Evolutionary conservation across 78 protist genomes (phyloP).

Genomic region (Anaeramoeba flamelloides): DNA sequence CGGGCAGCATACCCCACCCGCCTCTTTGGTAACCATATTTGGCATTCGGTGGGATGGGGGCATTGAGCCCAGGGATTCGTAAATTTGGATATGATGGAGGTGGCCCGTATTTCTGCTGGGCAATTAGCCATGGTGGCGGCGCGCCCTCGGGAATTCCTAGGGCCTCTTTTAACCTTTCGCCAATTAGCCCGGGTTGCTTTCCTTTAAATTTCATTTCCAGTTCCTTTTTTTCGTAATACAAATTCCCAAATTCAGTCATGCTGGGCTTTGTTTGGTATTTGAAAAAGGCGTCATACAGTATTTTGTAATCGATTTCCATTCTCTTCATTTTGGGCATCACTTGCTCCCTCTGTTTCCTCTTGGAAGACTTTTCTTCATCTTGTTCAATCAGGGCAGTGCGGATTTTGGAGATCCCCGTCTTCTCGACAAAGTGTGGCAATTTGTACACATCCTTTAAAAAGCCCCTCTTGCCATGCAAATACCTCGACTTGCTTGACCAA

Average conservation of each 20-base stretch:
- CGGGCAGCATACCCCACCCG: conserved; percentile 88
- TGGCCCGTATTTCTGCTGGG: conserved; percentile 79
- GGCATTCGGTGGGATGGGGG: conserved; percentile 94
- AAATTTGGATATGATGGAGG: conserved; percentile 93
- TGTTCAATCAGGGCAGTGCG: conserved; percentile 50
- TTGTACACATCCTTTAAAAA: conserved; percentile 63
- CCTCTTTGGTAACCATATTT: conserved; percentile 42
- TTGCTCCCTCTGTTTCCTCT: conserved; percentile 37
- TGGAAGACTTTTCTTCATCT: conserved; percentile 30
- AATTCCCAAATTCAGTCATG: too few species aligned
- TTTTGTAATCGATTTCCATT: conserved; percentile 78
- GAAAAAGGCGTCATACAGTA: conserved; percentile 89
- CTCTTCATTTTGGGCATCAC: conserved; percentile 53
- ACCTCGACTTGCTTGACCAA: conserved; percentile 85
- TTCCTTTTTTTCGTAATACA: conserved; percentile 80
- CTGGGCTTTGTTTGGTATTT: conserved; percentile 64
- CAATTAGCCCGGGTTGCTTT: conserved; percentile 16
- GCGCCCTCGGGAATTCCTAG: conserved; percentile 30
- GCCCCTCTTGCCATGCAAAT: conserved; percentile 83
- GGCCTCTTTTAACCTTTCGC: conserved; percentile 21
- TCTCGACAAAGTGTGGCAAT: conserved; percentile 77
- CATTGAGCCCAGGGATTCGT: conserved; percentile 85
- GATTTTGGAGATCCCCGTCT: conserved; percentile 82
- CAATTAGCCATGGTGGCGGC: conserved; percentile 95
- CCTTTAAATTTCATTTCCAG: conserved; percentile 15